These are phyloP conservation scores for Dioszegia hungarica DNA, from an alignment of 768 basidiomycete genomes.

Conservation along the genomic window DNA sequence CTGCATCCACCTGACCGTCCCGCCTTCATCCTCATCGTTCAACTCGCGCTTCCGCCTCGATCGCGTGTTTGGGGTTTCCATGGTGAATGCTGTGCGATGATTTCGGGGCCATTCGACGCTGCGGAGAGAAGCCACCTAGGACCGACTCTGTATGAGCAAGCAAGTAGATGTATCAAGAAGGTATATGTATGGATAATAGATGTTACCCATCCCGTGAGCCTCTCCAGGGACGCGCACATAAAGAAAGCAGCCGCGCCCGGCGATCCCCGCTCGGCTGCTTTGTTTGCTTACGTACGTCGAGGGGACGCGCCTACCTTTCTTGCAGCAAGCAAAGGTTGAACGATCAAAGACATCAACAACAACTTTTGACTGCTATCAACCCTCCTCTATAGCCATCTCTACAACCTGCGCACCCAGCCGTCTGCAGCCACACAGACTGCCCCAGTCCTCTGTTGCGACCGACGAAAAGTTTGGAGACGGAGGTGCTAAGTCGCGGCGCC, in stretches of 20 bases:
- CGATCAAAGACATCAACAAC: constrained; percentile 1
- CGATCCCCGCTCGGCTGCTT: not conserved
- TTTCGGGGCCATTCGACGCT: no score
- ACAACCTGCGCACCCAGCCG: no score
- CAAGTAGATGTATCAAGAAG: no score
- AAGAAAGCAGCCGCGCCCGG: constrained; percentile 1
- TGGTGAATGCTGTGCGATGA: not conserved
- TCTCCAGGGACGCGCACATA: no score
- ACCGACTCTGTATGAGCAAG: no score
- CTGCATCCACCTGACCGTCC: constrained; percentile 23
- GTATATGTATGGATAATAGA: no score
- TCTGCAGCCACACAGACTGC: no score
- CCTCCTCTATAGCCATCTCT: not conserved
- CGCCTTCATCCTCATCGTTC: constrained; percentile 18
- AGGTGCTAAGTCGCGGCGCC: no score
- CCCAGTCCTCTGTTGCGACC: no score
- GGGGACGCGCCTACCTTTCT: constrained; percentile 4
- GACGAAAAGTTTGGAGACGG: no score
- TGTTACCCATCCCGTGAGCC: no score
- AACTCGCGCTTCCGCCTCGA: constrained; percentile 30
- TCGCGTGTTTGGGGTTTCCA: constrained; percentile 36
- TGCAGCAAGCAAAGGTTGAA: not conserved
- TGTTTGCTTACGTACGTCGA: not conserved
- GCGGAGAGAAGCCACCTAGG: no score
- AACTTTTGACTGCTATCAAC: not conserved